Evolutionary conservation across 108 stramenopile genomes (phyloP), one percentile per base, ranked within the genome.

Genomic region (Cyclostephanos tholiformis): DNA sequence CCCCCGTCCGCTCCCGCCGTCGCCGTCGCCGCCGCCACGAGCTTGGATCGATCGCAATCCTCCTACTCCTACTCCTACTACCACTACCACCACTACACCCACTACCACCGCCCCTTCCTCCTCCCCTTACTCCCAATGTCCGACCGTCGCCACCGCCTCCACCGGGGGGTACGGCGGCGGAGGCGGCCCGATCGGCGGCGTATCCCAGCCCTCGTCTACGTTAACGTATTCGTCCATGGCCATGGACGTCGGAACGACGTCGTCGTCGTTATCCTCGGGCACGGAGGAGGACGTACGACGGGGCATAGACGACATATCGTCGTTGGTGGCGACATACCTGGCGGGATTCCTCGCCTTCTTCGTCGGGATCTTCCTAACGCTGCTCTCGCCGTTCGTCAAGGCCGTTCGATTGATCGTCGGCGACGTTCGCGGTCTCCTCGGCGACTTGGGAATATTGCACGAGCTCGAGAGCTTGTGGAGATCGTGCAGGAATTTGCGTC

Each of bases 231-330:
- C 41, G 41, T 9, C 41, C 6, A 12, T 41, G 41, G 41, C 41
- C 6, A 32, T 32, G 3, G 4, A 32, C 4, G 4, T 32, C 32
- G 32, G 32, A 0, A 59, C 38, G 8, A 6, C 25, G 27, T 6
- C 57, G 30, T 29, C 57, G 13, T 12, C 30, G 27, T 2, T 4
- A 29, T 29, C 1, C 7, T 58, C 38, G 76, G 69, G n/a, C n/a
- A n/a, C n/a, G 9, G 76, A 69, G 27, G 76, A 77, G 39, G 76
- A 61, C 35, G 64, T 77, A 12, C 76, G 76, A n/a, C 66, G 32
- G 50, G 69, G 69, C 9, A 77, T 77, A 56, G 13, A 57, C 6
- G 63, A 69, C 65, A 56, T 77, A 46, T 69, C 68, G 1, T 59
- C 46, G 6, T 61, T 77, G 16, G 44, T 77, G 20, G 76, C 76